Evolutionary conservation across 257 asterid genomes (phyloP), one percentile per base, ranked within the genome.

Genomic region (Gardenia jasminoides): DNA sequence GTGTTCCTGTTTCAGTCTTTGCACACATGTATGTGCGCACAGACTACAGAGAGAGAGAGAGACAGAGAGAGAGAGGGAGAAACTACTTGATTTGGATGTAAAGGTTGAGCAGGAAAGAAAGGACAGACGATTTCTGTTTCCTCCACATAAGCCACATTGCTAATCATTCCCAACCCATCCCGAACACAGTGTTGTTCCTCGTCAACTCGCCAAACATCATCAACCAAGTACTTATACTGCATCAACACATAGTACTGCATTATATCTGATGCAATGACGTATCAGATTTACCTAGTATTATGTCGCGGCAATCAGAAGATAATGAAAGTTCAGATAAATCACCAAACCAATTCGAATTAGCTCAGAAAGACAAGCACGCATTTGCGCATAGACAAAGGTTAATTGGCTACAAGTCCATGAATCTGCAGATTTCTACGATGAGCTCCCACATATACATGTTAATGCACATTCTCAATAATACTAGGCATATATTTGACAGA

Each of bases 221-320:
- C 97, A 26, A 90, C 93, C 80, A 92, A 80, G 87, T 88, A 92
- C 66, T 84, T 90, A 86, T 88, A 90, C 97, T 92, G 90, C 82
- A 76, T 52, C 50, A 76, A 52, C 70, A 72, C 62, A 80, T 74
- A 64, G 81, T 76, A 74, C 61, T 3, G 22, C 75, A 67, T 41
- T 62, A 70, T 41, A 74, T n/a, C 36, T 48, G 30, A 67, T 36
- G 48, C 50, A 62, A 43, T 43, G n/a, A 58, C 11, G 8, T 41
- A 43, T 1, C 46, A 7, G 19, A 6, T 36, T 41, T 17, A 44
- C 58, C 71, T 56, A 52, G 44, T 36, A 43, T 56, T 28, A 70
- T 19, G 30, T 78, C 75, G 36, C 47, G 33, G 24, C 24, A 36
- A 15, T 16, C n/a, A 33, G 28, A 67, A 67, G 24, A 67, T 67